Evolutionary conservation across 2,329 filamentous ascomycete genomes (phyloP).

Genomic region (Cadophora sp.): DNA sequence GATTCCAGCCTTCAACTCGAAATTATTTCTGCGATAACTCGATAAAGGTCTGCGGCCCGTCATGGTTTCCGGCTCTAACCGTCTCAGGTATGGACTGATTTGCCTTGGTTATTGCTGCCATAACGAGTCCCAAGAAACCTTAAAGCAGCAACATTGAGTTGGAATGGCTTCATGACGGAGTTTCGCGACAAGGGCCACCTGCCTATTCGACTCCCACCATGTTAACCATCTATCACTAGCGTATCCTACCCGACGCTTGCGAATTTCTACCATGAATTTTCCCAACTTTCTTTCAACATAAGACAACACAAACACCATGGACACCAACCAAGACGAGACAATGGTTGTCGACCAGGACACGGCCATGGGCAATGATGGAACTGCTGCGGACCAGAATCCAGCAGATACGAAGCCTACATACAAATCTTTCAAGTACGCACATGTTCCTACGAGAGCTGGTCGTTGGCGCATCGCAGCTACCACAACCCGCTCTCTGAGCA

Average conservation of each 20-base stretch:
- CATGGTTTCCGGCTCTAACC: conserved; percentile 7
- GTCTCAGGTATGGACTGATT: not conserved
- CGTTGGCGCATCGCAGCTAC: conserved; percentile 27
- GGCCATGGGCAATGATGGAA: conserved; percentile 24
- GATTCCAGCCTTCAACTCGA: not conserved
- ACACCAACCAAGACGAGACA: conserved; percentile 22
- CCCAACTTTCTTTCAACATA: not conserved
- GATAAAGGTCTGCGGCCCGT: not conserved
- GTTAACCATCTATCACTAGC: not conserved
- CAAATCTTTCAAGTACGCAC: conserved; percentile 47
- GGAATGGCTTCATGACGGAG: conserved; percentile 15
- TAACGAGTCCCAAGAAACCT: not conserved
- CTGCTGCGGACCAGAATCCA: conserved; percentile 27
- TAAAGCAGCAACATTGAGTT: not conserved
- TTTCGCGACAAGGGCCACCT: not conserved
- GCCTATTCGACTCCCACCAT: not conserved
- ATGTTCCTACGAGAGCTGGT: conserved; percentile 33
- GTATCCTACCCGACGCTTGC: not conserved
- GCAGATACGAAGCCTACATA: conserved; percentile 43
- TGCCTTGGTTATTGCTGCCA: not conserved
- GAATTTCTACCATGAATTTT: not conserved
- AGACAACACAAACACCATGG: conserved; percentile 24
- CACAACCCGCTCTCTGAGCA: not conserved
- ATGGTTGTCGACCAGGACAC: conserved; percentile 26
- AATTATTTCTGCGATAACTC: conserved; percentile 22